A percentile compares a stretch with the other conserved stretches of the same genome.
phyloP scores from a whole-genome alignment of 169 alveolate genomes.

The Plasmodium knowlesi region DNA sequence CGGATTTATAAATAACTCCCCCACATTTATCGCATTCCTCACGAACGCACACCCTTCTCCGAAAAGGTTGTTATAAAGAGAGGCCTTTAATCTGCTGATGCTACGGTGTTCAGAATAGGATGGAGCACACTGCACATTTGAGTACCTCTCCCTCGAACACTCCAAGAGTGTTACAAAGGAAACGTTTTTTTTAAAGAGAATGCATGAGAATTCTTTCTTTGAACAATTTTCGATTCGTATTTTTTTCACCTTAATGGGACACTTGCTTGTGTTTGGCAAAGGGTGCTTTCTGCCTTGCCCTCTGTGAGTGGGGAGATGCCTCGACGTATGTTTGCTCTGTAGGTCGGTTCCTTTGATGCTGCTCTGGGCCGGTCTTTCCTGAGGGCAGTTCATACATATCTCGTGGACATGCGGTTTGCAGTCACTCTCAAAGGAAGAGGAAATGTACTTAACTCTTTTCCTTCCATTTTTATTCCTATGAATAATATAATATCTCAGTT shows the following conservation, averaged over 20 bases:
- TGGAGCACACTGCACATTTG: neutral
- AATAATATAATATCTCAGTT: neutral
- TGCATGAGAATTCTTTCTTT: neutral
- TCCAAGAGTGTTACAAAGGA: slow-evolving; percentile 9
- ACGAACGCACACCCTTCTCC: neutral
- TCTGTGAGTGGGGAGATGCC: neutral
- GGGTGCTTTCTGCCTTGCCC: neutral
- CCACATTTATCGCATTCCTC: neutral
- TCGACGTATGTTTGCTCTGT: neutral
- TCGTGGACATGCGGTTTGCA: neutral
- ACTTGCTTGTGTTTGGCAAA: neutral
- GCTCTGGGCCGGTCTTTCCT: neutral
- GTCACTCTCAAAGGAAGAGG: neutral
- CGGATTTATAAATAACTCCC: neutral
- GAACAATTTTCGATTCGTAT: neutral
- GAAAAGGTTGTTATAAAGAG: neutral
- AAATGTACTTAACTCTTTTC: neutral
- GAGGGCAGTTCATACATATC: neutral
- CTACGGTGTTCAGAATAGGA: neutral
- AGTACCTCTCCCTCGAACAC: neutral
- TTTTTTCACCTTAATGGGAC: slow-evolving; percentile 5
- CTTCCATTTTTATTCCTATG: slow-evolving; percentile 6
- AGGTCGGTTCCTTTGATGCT: neutral
- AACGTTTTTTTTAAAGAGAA: slow-evolving; percentile 10
- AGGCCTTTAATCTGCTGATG: neutral